phyloP scores from a whole-genome alignment of 2,329 filamentous ascomycete species.

The Domatiomyces catenatus region DNA sequence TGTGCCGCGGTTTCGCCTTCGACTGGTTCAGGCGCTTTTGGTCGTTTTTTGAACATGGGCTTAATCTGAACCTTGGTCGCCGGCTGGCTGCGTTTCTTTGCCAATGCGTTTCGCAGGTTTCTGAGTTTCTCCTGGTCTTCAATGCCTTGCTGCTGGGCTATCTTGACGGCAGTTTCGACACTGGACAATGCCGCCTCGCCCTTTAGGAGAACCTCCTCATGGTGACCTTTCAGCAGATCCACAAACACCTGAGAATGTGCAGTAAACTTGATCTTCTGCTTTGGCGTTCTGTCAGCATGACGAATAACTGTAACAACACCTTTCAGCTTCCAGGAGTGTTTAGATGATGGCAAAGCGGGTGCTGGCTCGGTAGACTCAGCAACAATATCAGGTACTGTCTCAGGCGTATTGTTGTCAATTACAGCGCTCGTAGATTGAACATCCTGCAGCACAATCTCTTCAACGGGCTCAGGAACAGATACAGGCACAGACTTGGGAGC shows the following conservation, averaged over 20 bases:
- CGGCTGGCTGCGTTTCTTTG: slow-evolving; percentile 84
- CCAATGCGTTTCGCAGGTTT: slow-evolving; percentile 67
- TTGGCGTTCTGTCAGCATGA: slow-evolving; percentile 91
- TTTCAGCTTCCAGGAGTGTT: slow-evolving; percentile 96
- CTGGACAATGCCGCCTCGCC: slow-evolving; percentile 78
- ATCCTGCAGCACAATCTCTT: slow-evolving; percentile 11
- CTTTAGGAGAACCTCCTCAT: slow-evolving; percentile 88
- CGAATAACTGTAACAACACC: slow-evolving; percentile 93
- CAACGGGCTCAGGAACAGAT: slow-evolving; percentile 30
- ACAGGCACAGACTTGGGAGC: slow-evolving; percentile 7
- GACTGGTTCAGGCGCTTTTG: neutral
- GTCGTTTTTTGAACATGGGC: slow-evolving; percentile 87
- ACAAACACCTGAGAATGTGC: slow-evolving; percentile 96
- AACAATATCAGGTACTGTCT: slow-evolving; percentile 19
- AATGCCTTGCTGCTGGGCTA: slow-evolving; percentile 60
- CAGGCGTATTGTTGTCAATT: slow-evolving; percentile 12
- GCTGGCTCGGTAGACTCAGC: slow-evolving; percentile 19
- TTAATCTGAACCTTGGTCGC: slow-evolving; percentile 99
- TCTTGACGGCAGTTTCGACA: slow-evolving; percentile 73
- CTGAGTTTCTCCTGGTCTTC: slow-evolving; percentile 82
- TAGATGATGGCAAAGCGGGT: slow-evolving; percentile 50
- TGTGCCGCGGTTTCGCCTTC: neutral
- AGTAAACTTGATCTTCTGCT: slow-evolving; percentile 99
- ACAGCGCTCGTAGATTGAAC: slow-evolving; percentile 4
- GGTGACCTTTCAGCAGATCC: slow-evolving; percentile 81